phyloP scores from a whole-genome alignment of 2,329 filamentous ascomycete species.

The Lasiodiplodia hormozganensis region DNA sequence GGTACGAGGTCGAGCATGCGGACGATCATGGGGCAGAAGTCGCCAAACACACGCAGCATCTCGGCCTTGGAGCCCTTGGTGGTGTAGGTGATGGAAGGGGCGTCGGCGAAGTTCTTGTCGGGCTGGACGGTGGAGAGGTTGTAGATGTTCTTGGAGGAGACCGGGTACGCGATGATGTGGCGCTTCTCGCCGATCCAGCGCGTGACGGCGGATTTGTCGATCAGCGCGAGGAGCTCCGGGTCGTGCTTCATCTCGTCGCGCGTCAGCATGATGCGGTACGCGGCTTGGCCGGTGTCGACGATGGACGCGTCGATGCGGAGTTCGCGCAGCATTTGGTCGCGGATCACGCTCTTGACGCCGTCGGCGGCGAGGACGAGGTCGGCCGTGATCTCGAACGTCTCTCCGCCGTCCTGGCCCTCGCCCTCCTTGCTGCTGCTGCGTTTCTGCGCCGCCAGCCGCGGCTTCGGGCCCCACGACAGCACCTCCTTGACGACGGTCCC shows the following conservation, averaged over 20 bases:
- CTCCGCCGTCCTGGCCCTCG: constrained; percentile 54
- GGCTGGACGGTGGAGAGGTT: constrained; percentile 70
- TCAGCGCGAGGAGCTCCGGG: constrained; percentile 69
- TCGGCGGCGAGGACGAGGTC: constrained; percentile 56
- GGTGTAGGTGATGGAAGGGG: constrained; percentile 66
- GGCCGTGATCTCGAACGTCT: constrained; percentile 60
- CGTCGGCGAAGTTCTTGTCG: constrained; percentile 65
- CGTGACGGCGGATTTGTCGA: constrained; percentile 69
- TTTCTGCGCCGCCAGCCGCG: constrained; percentile 64
- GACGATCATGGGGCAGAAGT: constrained; percentile 68
- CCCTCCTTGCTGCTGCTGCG: constrained; percentile 40
- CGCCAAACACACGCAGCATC: constrained; percentile 66
- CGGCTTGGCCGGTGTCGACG: constrained; percentile 75
- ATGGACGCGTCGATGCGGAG: constrained; percentile 62
- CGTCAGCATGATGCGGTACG: constrained; percentile 79
- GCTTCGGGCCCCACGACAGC: constrained; percentile 64
- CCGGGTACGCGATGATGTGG: constrained; percentile 81
- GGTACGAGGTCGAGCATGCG: constrained; percentile 67
- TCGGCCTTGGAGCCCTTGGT: constrained; percentile 66
- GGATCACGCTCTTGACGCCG: constrained; percentile 57
- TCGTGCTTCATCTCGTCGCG: constrained; percentile 71
- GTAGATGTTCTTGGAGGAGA: constrained; percentile 71
- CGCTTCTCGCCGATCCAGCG: constrained; percentile 78
- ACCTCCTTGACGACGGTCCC: constrained; percentile 63
- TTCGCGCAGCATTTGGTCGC: constrained; percentile 61